These are phyloP conservation scores for Forsythia suspensa DNA, from an alignment of 257 asterid species.

Conservation along the genomic window DNA sequence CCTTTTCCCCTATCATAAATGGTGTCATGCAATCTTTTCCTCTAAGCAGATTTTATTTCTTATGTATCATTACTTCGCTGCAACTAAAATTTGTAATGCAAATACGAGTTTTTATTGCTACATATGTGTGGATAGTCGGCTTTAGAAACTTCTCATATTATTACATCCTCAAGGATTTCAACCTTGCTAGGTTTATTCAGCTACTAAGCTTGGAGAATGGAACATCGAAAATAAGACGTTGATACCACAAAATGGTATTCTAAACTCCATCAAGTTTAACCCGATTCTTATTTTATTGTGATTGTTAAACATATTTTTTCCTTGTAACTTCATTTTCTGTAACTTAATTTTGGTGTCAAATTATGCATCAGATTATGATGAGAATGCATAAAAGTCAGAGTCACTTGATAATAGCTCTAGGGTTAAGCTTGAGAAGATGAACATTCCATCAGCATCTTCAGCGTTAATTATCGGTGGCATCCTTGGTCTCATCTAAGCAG, in stretches of 20 bases:
- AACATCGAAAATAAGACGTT: slow-evolving; percentile 12
- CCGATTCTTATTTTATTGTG: neutral
- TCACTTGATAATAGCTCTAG: slow-evolving; percentile 26
- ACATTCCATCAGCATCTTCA: slow-evolving; percentile 72
- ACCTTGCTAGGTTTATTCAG: too few relatives aligned
- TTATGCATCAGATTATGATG: slow-evolving; percentile 28
- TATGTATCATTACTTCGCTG: slow-evolving; percentile 31
- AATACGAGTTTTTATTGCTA: slow-evolving; percentile 76
- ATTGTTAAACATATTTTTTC: neutral
- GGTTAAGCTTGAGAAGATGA: slow-evolving; percentile 34
- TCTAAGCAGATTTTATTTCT: too few relatives aligned
- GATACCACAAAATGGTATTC: slow-evolving; percentile 47
- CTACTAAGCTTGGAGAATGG: too few relatives aligned
- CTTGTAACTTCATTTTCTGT: neutral
- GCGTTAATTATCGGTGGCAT: slow-evolving; percentile 60
- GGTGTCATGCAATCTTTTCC: too few relatives aligned
- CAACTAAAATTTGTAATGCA: slow-evolving; percentile 76
- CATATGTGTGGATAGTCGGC: neutral
- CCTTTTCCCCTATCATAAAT: neutral
- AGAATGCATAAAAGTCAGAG: slow-evolving; percentile 24
- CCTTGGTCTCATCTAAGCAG: slow-evolving; percentile 62
- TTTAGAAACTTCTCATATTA: too few relatives aligned
- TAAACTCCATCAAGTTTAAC: neutral
- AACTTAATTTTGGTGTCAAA: neutral
- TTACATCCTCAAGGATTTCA: too few relatives aligned